Evolutionary conservation across 176 grass and related monocot species (phyloP).

Genomic region (Elaeis guineensis): DNA sequence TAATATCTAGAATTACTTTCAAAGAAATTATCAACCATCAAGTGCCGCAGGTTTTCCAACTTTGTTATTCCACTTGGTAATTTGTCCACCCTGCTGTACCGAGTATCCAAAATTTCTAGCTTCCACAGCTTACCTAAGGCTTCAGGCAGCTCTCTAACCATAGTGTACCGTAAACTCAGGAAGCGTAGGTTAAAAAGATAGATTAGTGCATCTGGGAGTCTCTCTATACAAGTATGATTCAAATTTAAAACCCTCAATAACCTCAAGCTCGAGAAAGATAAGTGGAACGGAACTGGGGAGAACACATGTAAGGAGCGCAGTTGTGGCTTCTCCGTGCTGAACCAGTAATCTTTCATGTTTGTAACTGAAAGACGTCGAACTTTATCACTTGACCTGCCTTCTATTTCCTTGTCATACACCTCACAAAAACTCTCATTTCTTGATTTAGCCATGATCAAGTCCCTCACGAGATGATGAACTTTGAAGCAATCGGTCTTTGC

Average conservation of each 20-base stretch:
- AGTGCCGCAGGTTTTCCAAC: slow-evolving; percentile 27
- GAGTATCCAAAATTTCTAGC: slow-evolving; percentile 41
- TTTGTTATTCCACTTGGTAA: slow-evolving; percentile 27
- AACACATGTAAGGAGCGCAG: slow-evolving; percentile 15
- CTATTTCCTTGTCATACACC: slow-evolving; percentile 1
- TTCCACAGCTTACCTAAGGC: slow-evolving; percentile 24
- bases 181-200: slow-evolving; percentile 27
- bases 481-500: slow-evolving; percentile 20
- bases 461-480: slow-evolving; percentile 43
- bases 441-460: slow-evolving; percentile 26
- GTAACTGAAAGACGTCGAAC: slow-evolving; percentile 22
- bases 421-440: slow-evolving; percentile 9
- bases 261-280: neutral
- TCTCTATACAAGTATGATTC: slow-evolving; percentile 1
- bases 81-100: slow-evolving; percentile 24
- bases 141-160: slow-evolving; percentile 17
- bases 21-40: slow-evolving; percentile 22
- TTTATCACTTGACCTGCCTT: neutral
- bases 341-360: neutral
- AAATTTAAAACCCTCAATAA: slow-evolving; percentile 37
- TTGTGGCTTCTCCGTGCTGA: neutral
- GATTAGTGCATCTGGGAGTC: slow-evolving; percentile 17
- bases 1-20: neutral
- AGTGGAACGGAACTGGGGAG: neutral
- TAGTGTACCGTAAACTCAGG: slow-evolving; percentile 31